A percentile compares a stretch with the other conserved stretches of the same genome.
Evolutionary conservation across 768 basidiomycete species (phyloP).

Genomic region (Amanita thiersii): DNA sequence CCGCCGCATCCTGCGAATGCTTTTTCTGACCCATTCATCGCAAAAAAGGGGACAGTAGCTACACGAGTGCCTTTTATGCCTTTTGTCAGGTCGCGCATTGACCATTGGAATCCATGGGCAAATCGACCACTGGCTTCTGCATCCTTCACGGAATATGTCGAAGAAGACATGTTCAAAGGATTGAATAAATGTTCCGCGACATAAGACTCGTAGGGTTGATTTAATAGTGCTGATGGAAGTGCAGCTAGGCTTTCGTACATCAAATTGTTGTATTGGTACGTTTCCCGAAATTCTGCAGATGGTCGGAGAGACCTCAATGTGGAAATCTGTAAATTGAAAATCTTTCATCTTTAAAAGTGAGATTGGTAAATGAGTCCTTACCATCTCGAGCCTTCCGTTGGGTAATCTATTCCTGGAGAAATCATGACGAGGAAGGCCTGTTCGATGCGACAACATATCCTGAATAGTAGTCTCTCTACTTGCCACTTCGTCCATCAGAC

Average conservation of each 20-base stretch:
- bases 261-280: constrained; percentile 38
- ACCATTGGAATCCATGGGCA: constrained; percentile 28
- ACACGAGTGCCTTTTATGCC: constrained; percentile 23
- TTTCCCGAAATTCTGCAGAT: constrained; percentile 31
- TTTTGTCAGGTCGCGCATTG: constrained; percentile 22
- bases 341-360: neutral
- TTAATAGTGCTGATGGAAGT: constrained; percentile 28
- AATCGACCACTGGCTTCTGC: constrained; percentile 23
- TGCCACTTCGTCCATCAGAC: constrained; percentile 28
- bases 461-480: constrained; percentile 25
- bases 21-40: constrained; percentile 28
- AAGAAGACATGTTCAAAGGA: constrained; percentile 29
- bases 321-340: constrained; percentile 22
- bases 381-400: constrained; percentile 28
- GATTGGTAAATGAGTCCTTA: constrained; percentile 10
- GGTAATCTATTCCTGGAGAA: constrained; percentile 20
- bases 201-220: constrained; percentile 29
- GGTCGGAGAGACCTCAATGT: constrained; percentile 28
- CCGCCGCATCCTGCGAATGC: constrained; percentile 36
- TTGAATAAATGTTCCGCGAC: constrained; percentile 30
- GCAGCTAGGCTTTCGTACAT: constrained; percentile 35
- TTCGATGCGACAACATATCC: constrained; percentile 35
- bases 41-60: constrained; percentile 30
- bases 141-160: constrained; percentile 30
- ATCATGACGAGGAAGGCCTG: constrained; percentile 38